Conservation (phyloP, 2,329 filamentous ascomycete species). For the Colletotrichum chrysophilum region DNA sequence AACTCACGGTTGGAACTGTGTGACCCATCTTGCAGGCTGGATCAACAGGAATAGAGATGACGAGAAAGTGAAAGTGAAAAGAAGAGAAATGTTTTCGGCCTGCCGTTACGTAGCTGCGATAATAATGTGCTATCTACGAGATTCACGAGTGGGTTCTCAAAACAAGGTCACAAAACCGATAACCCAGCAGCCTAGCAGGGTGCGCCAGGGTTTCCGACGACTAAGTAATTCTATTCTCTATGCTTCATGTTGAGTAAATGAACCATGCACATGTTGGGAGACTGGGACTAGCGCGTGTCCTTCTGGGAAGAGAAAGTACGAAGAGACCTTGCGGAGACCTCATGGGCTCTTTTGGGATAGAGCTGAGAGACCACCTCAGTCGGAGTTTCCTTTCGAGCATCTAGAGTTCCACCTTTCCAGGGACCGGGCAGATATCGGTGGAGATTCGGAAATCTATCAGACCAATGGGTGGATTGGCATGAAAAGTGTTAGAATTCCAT, state of each 20-base stretch:
- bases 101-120: not conserved
- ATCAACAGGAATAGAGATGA: not conserved
- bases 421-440: not conserved
- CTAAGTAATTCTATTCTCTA: not conserved
- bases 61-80: not conserved
- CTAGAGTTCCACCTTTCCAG: fast-evolving
- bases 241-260: not conserved
- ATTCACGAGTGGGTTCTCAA: not conserved
- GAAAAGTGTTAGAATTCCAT: not conserved
- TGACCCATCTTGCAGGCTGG: not conserved
- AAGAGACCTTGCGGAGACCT: not conserved
- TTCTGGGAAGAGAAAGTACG: not conserved
- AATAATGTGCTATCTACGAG: not conserved
- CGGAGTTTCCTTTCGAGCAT: not conserved
- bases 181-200: not conserved
- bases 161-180: not conserved
- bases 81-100: not conserved
- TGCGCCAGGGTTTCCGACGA: not conserved
- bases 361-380: not conserved
- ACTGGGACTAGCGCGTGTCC: not conserved
- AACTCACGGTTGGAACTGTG: not conserved
- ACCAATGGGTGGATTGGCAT: not conserved
- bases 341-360: not conserved
- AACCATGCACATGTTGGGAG: not conserved
- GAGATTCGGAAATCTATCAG: not conserved